Percentiles rank a stretch among this genome's conserved stretches.
phyloP scores from a whole-genome alignment of 139 green algal genomes.

The Mesotaenium endlicherianum region DNA sequence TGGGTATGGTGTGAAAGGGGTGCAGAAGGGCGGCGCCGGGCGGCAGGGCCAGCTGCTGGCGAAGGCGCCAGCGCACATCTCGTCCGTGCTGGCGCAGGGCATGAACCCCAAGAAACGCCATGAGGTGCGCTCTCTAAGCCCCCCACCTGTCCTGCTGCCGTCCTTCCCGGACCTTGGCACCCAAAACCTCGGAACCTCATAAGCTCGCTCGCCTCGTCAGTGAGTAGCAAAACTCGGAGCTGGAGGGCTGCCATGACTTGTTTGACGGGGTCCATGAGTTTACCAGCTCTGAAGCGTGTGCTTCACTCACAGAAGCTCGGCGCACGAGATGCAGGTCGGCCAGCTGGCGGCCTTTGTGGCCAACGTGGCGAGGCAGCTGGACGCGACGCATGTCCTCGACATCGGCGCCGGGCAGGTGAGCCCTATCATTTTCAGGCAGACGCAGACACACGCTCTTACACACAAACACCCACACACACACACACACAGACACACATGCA shows the following conservation, averaged over 20 bases:
- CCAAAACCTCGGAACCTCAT: too few relatives aligned
- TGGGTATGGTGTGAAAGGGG: not conserved
- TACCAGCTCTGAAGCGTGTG: too few relatives aligned
- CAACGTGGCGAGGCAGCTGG: not conserved
- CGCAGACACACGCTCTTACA: too few relatives aligned
- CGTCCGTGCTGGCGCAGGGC: conserved; percentile 1
- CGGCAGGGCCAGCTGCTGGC: not conserved
- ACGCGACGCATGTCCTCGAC: conserved; percentile 7
- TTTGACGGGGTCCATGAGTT: too few relatives aligned
- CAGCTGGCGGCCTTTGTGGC: conserved; percentile 5
- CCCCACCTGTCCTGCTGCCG: not conserved
- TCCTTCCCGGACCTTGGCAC: too few relatives aligned
- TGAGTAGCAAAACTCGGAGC: too few relatives aligned
- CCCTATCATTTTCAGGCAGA: too few relatives aligned
- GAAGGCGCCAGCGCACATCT: not conserved
- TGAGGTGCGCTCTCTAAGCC: conserved; percentile 1
- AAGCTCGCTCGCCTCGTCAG: too few relatives aligned
- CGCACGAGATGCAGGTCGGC: conserved; percentile 4
- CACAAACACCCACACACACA: too few relatives aligned
- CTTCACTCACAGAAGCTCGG: too few relatives aligned
- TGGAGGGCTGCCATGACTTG: too few relatives aligned
- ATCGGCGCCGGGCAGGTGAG: conserved; percentile 26
- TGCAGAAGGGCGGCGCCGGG: not conserved
- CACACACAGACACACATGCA: not conserved
- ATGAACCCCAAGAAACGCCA: conserved; percentile 38